Evolutionary conservation across 176 grass and related monocot species (phyloP).

Genomic region (Ampelocalamus luodianensis): DNA sequence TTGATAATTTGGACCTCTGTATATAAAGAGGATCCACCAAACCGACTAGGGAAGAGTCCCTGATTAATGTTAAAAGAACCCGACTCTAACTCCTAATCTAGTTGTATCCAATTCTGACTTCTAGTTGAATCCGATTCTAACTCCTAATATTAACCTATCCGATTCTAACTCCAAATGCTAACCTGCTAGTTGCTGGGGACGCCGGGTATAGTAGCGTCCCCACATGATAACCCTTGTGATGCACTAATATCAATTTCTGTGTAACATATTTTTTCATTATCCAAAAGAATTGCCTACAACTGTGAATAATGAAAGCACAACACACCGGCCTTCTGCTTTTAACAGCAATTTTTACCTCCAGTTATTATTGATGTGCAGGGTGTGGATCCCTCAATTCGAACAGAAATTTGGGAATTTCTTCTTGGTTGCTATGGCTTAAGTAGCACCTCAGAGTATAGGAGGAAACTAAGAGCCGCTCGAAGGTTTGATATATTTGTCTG

Average conservation of each 20-base stretch:
- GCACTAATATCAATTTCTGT: slow-evolving; percentile 1
- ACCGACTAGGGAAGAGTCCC: no score
- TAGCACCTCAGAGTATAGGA: slow-evolving; percentile 81
- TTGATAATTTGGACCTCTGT: no score
- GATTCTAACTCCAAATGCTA: no score
- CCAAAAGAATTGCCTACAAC: not conserved
- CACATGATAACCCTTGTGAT: not conserved
- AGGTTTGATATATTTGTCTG: slow-evolving; percentile 57
- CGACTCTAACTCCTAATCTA: no score
- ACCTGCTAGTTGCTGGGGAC: no score
- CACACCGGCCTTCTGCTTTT: not conserved
- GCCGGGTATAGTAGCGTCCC: no score
- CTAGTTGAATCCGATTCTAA: no score
- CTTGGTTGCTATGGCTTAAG: slow-evolving; percentile 88
- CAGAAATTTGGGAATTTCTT: slow-evolving; percentile 98
- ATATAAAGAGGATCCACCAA: no score
- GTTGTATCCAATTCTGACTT: no score
- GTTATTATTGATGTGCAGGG: slow-evolving; percentile 58
- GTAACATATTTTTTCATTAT: not conserved
- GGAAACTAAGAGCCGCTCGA: slow-evolving; percentile 73
- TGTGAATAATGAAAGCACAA: not conserved
- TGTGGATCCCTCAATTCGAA: slow-evolving; percentile 86
- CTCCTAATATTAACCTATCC: no score
- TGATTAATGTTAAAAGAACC: no score
- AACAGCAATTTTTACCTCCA: slow-evolving; percentile 26